Base-by-base conservation (phyloP, 345 rosid species). In the Gossypium stocksii region DNA sequence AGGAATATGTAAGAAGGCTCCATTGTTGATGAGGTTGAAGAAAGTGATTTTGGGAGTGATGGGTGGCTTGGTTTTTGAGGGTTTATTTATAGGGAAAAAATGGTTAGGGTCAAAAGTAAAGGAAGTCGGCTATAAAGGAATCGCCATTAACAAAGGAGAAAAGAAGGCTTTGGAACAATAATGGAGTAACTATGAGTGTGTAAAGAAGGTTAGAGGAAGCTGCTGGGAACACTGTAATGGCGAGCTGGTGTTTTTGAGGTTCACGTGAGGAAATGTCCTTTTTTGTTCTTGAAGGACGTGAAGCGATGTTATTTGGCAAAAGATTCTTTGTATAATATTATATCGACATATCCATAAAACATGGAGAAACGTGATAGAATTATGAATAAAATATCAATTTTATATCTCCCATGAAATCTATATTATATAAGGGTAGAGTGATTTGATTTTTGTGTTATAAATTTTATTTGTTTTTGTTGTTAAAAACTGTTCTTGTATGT, bases 401-500 rank as follows among this genome's bases (percentile, higher is more conserved):
- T 34, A 34, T 6, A 34, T 34, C 1, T 34, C 38, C 38, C 41
- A 34, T 34, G 41, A 19, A 56, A 19, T 9, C 3, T 56, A 56
- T 19, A 19, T 54, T 54, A n/a, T 54, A 19, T 54, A 1, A 8
- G 12, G 22, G 1, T 9, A 34, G 59, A 54, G 12, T 52, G 57
- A 10, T 7, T 4, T n/a, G 4, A 7, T 6, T 8, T 45, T 44
- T 7, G 0, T 9, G 0, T 7, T 9, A 9, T 1, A 44, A 44
- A 9, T 7, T 45, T 9, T 45, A 45, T 45, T 45, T 45, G 0
- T 8, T 7, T 45, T 45, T 9, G 0, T 7, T 9, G 38, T 34
- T 4, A 4, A 34, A 4, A 34, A 34, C 0, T 0, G 0, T 3
- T 0, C 2, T 27, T 27, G 0, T 2, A 27, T 3, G 34, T 29